phyloP scores from a whole-genome alignment of 805 yeast genomes.

The Cyberlindnera euphorbiiphila region DNA sequence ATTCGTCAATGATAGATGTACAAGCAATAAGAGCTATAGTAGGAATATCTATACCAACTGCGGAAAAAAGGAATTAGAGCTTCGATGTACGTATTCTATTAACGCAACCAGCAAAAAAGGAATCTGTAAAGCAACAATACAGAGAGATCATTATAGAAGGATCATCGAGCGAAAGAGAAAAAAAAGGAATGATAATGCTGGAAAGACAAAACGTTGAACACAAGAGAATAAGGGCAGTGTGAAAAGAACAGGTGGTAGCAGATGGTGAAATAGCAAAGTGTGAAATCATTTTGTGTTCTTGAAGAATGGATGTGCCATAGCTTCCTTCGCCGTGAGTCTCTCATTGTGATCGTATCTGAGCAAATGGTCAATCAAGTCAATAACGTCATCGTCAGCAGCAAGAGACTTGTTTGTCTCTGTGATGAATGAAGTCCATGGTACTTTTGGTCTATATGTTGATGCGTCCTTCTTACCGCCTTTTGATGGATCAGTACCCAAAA shows the following conservation, averaged over 20 bases:
- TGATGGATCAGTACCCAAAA: constrained; percentile 65
- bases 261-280: neutral
- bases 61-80: too few relatives aligned
- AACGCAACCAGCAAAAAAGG: too few relatives aligned
- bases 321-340: constrained; percentile 84
- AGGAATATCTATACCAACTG: too few relatives aligned
- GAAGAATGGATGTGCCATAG: constrained; percentile 63
- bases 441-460: constrained; percentile 7
- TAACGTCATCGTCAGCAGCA: constrained; percentile 66
- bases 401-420: constrained; percentile 66
- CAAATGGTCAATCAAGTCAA: constrained; percentile 77
- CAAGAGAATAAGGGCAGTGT: neutral
- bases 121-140: too few relatives aligned
- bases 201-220: neutral
- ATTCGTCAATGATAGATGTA: neutral
- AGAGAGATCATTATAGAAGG: too few relatives aligned
- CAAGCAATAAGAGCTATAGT: neutral
- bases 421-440: constrained; percentile 80
- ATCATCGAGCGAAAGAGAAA: too few relatives aligned
- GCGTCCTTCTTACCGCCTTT: constrained; percentile 30
- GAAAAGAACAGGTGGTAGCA: neutral
- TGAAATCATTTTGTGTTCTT: constrained; percentile 13
- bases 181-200: too few relatives aligned
- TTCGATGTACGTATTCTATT: too few relatives aligned
- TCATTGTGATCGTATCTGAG: constrained; percentile 85